These are phyloP conservation scores for Arthroderma sp. DNA, from an alignment of 2,329 filamentous ascomycete species.

Conservation along the genomic window DNA sequence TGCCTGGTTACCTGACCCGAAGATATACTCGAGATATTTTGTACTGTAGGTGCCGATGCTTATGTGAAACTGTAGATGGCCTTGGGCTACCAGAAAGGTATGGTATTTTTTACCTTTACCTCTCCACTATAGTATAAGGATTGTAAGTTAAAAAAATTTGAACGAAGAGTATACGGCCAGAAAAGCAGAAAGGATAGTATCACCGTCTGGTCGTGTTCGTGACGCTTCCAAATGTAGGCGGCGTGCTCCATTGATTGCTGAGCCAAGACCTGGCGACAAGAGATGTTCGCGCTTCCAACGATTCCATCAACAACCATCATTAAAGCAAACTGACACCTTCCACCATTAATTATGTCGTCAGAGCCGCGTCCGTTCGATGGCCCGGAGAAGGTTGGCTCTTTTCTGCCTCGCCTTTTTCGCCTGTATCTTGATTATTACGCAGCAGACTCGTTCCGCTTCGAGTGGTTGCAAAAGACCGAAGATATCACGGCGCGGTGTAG, in stretches of 20 bases:
- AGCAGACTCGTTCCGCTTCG: conserved; percentile 6
- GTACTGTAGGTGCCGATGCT: conserved; percentile 9
- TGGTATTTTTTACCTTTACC: conserved; percentile 3
- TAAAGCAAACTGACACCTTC: background rate
- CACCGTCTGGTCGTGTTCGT: conserved; percentile 4
- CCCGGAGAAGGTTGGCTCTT: conserved; percentile 4
- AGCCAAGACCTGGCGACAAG: conserved; percentile 2
- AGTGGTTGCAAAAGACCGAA: conserved; percentile 9
- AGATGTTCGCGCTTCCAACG: background rate
- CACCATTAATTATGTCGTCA: background rate
- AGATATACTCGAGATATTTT: conserved; percentile 10
- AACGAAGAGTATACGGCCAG: conserved; percentile 1
- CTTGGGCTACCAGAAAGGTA: conserved; percentile 9
- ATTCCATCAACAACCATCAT: conserved; percentile 1
- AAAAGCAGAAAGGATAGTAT: conserved; percentile 1
- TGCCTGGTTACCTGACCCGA: conserved; percentile 3
- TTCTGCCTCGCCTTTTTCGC: conserved; percentile 5
- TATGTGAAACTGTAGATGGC: conserved; percentile 7
- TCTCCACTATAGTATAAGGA: conserved; percentile 3
- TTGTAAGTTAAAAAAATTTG: conserved; percentile 4
- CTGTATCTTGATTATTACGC: conserved; percentile 3
- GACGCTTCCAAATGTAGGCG: conserved; percentile 10
- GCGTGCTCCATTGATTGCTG: conserved; percentile 10
- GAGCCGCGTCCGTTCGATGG: conserved; percentile 1
- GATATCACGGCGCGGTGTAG: conserved; percentile 8